Evolutionary conservation across 2,329 filamentous ascomycete species (phyloP), one percentile per base, ranked within the genome.

Genomic region (Nemania sp.): DNA sequence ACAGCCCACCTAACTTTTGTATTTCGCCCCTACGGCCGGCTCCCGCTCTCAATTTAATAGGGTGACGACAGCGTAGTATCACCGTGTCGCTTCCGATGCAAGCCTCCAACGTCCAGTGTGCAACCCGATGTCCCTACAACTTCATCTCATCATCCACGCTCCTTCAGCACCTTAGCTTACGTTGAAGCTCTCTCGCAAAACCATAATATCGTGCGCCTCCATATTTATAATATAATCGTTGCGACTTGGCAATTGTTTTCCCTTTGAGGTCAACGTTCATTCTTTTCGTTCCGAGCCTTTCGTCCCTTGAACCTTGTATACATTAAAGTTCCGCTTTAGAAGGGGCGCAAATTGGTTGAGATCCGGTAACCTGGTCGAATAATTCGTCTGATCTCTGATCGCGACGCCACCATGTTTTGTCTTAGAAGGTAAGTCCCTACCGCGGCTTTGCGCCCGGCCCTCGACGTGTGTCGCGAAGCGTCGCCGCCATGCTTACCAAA

Each of bases 381-480:
- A 31, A 5, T 31, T 31, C 8, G 6, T 12, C 6, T 28, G 6
- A 28, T 6, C 11, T 19, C 17, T 24, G n/a, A 40, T 23, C 30
- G 28, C 34, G n/a, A 14, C 33, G 50, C 19, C 57, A 51, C 49
- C 56, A 86, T 86, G 83, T 86, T 86, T 63, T 86, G 83, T 66
- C 72, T 86, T 45, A 73, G 82, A 68, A 86, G 82, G 82, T 84
- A 71, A 49, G 63, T 59, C 12, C 23, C 40, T 40, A 14, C 17
- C 8, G 7, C 37, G n/a, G n/a, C n/a, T n/a, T n/a, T n/a, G n/a
- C n/a, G n/a, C 46, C 28, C 28, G 4, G n/a, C 20, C 33, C 6
- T 15, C 33, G 33, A 7, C n/a, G 33, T 3, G 14, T 15, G 15
- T 37, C 26, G 15, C 40, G 28, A 31, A 31, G 9, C 28, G 9